Conservation (phyloP, 116 monocot genomes). For the Dioscorea cayenensis region DNA sequence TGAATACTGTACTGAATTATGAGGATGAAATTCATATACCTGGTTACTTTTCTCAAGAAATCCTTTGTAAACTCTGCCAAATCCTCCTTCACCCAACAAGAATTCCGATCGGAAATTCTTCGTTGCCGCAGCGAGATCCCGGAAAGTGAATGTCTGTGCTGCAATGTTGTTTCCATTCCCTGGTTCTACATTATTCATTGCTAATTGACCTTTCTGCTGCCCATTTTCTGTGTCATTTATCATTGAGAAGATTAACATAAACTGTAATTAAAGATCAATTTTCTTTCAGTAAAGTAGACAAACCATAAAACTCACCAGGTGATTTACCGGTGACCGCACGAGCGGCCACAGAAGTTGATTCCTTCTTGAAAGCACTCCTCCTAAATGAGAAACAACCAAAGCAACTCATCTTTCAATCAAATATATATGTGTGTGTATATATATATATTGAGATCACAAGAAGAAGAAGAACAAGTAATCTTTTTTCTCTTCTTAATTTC, state of each 20-base stretch:
- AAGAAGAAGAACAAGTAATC: not conserved
- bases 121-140: constrained; percentile 42
- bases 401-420: constrained; percentile 6
- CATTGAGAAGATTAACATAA: too few relatives aligned
- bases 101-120: constrained; percentile 31
- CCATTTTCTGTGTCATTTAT: not conserved
- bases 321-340: too few relatives aligned
- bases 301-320: too few relatives aligned
- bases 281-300: too few relatives aligned
- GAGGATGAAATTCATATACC: constrained; percentile 16
- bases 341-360: too few relatives aligned
- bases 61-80: constrained; percentile 47
- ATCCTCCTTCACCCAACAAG: constrained; percentile 44
- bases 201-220: not conserved
- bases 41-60: constrained; percentile 24
- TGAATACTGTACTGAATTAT: too few relatives aligned
- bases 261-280: too few relatives aligned
- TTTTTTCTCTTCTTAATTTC: not conserved
- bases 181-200: not conserved
- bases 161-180: constrained; percentile 21
- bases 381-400: constrained; percentile 4
- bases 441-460: not conserved
- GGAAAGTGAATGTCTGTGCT: constrained; percentile 35
- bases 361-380: not conserved
- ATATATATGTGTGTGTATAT: too few relatives aligned